Conservation (phyloP, 345 rosid species). For the Citrus inodora region DNA sequence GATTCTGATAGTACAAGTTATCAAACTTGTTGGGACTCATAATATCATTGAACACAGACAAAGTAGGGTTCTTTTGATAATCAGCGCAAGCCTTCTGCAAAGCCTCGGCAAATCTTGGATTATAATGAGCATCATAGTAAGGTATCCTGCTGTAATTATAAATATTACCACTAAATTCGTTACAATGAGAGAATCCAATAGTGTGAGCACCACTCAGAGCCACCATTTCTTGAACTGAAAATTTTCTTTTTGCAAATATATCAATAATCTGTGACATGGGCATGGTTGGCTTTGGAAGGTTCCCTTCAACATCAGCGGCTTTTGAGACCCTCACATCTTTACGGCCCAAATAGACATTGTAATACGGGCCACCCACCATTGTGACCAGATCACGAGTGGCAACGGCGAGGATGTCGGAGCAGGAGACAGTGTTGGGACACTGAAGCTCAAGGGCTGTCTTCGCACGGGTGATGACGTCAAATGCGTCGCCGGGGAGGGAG, state of each 20-base stretch:
- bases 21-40: conserved; percentile 91
- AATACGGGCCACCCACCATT: conserved; percentile 75
- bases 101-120: conserved; percentile 64
- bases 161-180: conserved; percentile 51
- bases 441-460: conserved; percentile 86
- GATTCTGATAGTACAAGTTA: conserved; percentile 72
- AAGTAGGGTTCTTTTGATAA: conserved; percentile 57
- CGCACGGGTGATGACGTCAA: conserved; percentile 70
- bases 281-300: conserved; percentile 67
- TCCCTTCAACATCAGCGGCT: conserved; percentile 40
- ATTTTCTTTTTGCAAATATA: conserved; percentile 55
- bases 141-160: conserved; percentile 29
- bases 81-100: conserved; percentile 62
- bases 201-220: conserved; percentile 92
- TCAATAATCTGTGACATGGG: conserved; percentile 44
- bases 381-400: conserved; percentile 75
- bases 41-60: conserved; percentile 84
- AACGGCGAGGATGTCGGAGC: conserved; percentile 78
- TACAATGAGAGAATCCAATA: conserved; percentile 91
- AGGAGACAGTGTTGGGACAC: conserved; percentile 82
- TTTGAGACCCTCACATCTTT: conserved; percentile 56
- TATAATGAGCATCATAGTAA: conserved; percentile 30
- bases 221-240: conserved; percentile 76
- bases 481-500: conserved; percentile 88
- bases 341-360: conserved; percentile 68